Base-by-base conservation (phyloP, 352 stramenopile species). In the Globisporangium megalacanthum region DNA sequence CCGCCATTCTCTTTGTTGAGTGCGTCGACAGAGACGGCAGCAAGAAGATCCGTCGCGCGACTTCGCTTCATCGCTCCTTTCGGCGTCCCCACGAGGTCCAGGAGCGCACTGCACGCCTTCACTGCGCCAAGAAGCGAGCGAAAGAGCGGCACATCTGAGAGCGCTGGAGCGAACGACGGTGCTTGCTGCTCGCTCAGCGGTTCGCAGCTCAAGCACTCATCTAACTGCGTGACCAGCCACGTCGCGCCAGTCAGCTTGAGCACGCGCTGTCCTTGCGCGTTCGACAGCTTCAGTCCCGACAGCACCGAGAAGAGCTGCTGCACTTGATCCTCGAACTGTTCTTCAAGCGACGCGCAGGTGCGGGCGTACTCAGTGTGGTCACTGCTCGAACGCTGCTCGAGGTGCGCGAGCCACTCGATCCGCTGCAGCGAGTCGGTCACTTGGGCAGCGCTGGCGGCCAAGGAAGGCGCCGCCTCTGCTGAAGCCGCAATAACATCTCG, bases 11-110 rank as follows among this genome's bases (percentile, higher is more conserved):
- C 45, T 54, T 49, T 39, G 61, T 56, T 14, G 5, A n/a, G 22
- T 65, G 46, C 54, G n/a, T 41, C 13, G 11, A 36, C 13, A 35
- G 35, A 33, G 35, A 56, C 39, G 37, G 33, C 22, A 15, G 46
- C 33, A 19, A 63, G 74, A 20, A 62, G 66, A 44, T 53, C 73
- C 22, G 45, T 56, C 0, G 54, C 55, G 51, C 74, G 65, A 36
- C 69, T 60, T 33, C 73, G 75, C 45, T 77, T 86, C 64, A 84
- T 77, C 14, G 73, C 73, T 36, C 70, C 76, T 46, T 86, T 86
- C 4, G 76, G 56, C 8, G 68, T 77, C 20, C 65, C 70, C 20
- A 79, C 74, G 31, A 88, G 50, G 3, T 84, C 60, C 1, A 83
- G 48, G 15, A 89, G 54, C 13, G 58, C 65, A 4, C 17, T 44